Base-by-base conservation (phyloP, 805 yeast genomes). In the Hanseniaspora thailandica region DNA sequence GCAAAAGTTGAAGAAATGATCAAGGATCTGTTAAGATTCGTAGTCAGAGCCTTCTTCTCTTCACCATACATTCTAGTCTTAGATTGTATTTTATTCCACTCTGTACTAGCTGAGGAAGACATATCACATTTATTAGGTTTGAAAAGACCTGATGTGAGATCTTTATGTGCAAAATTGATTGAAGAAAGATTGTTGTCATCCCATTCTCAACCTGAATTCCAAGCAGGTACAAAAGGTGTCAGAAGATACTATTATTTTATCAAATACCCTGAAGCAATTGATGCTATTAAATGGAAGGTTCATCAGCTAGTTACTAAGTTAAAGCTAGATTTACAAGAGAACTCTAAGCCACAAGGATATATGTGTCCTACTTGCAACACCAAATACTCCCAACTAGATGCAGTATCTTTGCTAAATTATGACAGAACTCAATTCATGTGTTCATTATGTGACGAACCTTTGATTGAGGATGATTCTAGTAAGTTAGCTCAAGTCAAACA, bases 231-330 rank as follows among this genome's bases (percentile, higher is more conserved):
- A 57, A 74, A 96, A 57, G 77, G 83, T 54, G 80, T 81, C 45
- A 76, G 82, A 25, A 76, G 89, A 60, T 84, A 90, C 2, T 87
- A 87, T 61, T 93, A 83, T 69, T 93, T 78, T 66, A 82, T 90
- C 52, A 96, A 87, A 63, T 80, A 78, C 64, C 86, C 96, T 2
- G 95, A 88, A 66, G 95, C 97, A 0, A 86, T 93, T 39, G 98
- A 93, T 69, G 80, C 96, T 3, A 80, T 93, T 64, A 93, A 93
- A 68, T 93, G 97, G 97, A 88, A 89, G 63, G 85, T 90, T 55
- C 96, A 90, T 65, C 78, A 85, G 45, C 76, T 93, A 26, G 97
- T 86, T 13, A 82, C 82, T 59, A 66, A 74, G 52, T 73, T 89
- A 54, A 86, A 86, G 63, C 86, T 84, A 57, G 95, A 88, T 61